Conservation (phyloP, 179 eudicot genomes). For the Beta lomatogona region DNA sequence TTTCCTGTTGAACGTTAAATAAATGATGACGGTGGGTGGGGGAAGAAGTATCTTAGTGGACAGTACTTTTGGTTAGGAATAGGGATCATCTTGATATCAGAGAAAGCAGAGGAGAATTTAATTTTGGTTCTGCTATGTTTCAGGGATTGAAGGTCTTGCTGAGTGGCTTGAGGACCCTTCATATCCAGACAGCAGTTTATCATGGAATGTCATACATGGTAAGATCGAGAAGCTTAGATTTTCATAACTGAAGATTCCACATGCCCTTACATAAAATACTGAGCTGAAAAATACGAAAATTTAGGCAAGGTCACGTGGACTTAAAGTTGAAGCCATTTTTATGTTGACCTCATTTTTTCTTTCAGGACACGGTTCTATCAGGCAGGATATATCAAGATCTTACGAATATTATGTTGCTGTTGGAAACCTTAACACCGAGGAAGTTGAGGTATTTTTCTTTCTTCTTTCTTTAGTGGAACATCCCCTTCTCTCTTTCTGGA, state of each 20-base stretch:
- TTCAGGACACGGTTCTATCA: slow-evolving; percentile 72
- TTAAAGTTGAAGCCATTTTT: slow-evolving; percentile 13
- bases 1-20: not conserved
- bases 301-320: not conserved
- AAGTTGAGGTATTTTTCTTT: slow-evolving; percentile 47
- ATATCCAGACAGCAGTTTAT: slow-evolving; percentile 61
- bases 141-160: slow-evolving; percentile 70
- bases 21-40: not conserved
- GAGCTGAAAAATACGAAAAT: not conserved
- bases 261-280: not conserved
- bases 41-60: not conserved
- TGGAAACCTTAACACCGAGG: slow-evolving; percentile 65
- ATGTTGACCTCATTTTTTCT: slow-evolving; percentile 13
- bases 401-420: slow-evolving; percentile 73
- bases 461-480: not conserved
- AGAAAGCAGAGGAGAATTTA: not conserved
- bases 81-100: not conserved
- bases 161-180: slow-evolving; percentile 83
- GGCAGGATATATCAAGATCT: slow-evolving; percentile 53
- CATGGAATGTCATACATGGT: slow-evolving; percentile 77
- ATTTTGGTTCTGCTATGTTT: slow-evolving; percentile 21
- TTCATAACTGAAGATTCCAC: not conserved
- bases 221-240: slow-evolving; percentile 16
- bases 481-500: not conserved
- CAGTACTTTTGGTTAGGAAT: not conserved